Evolutionary conservation across 768 basidiomycete species (phyloP).

Genomic region (Chalciporus chontae): DNA sequence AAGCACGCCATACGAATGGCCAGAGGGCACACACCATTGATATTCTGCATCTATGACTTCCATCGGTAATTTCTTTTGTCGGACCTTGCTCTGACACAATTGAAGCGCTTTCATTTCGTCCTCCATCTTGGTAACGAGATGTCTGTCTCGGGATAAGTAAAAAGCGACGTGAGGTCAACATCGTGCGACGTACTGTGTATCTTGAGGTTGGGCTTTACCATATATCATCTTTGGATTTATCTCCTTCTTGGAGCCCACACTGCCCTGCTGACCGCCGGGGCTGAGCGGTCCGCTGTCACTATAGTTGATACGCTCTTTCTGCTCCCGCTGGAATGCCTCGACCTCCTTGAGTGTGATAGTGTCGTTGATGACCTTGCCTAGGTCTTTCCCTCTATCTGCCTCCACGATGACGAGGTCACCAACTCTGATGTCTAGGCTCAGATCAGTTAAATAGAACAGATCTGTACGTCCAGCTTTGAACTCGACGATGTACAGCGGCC

Average conservation of each 20-base stretch:
- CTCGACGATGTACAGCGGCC: conserved; percentile 94
- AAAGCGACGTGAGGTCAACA: not conserved
- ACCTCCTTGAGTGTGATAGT: conserved; percentile 88
- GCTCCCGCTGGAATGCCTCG: conserved; percentile 83
- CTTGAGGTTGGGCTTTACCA: conserved; percentile 77
- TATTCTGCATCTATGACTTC: conserved; percentile 98
- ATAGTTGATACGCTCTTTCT: conserved; percentile 53
- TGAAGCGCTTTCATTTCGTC: conserved; percentile 93
- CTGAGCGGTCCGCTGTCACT: conserved; percentile 45
- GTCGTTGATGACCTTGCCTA: conserved; percentile 91
- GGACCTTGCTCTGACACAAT: conserved; percentile 87
- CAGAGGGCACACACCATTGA: conserved; percentile 73
- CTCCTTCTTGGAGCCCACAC: conserved; percentile 67
- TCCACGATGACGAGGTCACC: conserved; percentile 97
- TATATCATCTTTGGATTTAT: conserved; percentile 97
- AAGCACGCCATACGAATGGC: not conserved
- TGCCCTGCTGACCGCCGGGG: conserved; percentile 40
- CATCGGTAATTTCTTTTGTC: conserved; percentile 95
- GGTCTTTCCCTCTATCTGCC: conserved; percentile 89
- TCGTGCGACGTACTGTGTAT: conserved; percentile 62
- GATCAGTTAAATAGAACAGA: conserved; percentile 85
- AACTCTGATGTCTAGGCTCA: conserved; percentile 58
- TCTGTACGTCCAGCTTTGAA: conserved; percentile 98
- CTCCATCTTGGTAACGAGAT: conserved; percentile 76
- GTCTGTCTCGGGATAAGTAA: conserved; percentile 37